Base-by-base conservation (phyloP, 2,329 filamentous ascomycete genomes). In the Colletotrichum graminicola region DNA sequence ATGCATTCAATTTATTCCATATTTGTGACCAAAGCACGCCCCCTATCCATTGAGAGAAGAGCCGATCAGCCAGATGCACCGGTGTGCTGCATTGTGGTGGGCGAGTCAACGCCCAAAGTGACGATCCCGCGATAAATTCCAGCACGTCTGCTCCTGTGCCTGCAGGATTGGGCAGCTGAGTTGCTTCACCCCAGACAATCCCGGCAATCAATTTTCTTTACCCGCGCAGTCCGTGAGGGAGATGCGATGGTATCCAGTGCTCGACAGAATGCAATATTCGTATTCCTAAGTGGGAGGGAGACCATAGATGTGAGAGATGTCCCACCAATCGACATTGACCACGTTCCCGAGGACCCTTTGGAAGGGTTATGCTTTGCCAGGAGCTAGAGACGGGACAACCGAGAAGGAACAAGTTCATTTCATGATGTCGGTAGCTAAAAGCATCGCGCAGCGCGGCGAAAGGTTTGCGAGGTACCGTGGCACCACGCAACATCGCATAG, bases 121-220 rank as follows among this genome's bases (percentile, higher is more conserved):
- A 70, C 32, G 62, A 70, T 61, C 67, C 66, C 66, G 29, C 61
- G 34, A 69, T 56, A 55, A 26, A 34, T 69, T 62, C 55, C 47
- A 49, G 66, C 41, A 59, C 34, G 41, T 14, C 32, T 43, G 49
- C 56, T 49, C 62, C 34, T 45, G 62, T 70, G 55, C 49, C 49
- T 56, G 67, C 67, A 70, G 47, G 61, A 54, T 34, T 41, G 49
- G 43, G 62, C 49, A 67, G 55, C 39, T 21, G 56, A 23, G 32
- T 55, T 61, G n/a, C 52, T 62, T 41, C 41, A 41, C 29, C 60
- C 67, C 67, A 55, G 55, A 32, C 54, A 47, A 66, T 70, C 39
- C 34, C 41, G 41, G 36, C 16, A 34, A 29, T 54, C n/a, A 55
- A 43, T 56, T 67, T 62, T 52, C 34, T 52, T 43, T 67, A 59